Conservation (phyloP, 129 eudicot species). For the Flaveria sonorensis region DNA sequence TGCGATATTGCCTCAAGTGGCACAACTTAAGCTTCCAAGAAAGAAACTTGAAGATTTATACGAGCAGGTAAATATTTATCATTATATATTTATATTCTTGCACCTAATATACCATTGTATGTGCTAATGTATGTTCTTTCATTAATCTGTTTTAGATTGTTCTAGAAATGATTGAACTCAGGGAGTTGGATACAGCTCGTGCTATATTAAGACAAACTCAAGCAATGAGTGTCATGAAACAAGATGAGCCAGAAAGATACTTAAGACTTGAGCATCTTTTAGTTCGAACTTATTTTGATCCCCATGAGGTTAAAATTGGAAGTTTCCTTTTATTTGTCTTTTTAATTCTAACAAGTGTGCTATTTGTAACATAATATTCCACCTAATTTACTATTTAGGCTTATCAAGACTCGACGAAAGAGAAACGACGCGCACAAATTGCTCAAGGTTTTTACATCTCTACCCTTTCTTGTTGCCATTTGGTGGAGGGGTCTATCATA, state of each 20-base stretch:
- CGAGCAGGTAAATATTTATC: conserved; percentile 63
- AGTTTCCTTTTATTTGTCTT: neutral
- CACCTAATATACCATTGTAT: neutral
- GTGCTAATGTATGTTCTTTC: conserved; percentile 16
- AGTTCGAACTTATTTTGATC: conserved; percentile 99
- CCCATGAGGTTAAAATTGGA: conserved; percentile 65
- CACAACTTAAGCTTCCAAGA: conserved; percentile 94
- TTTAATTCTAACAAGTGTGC: neutral
- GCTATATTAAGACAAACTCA: conserved; percentile 97
- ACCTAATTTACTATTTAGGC: conserved; percentile 46
- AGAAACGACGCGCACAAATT: conserved; percentile 90
- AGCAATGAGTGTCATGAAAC: conserved; percentile 98
- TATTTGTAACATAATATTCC: conserved; percentile 12
- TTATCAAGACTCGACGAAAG: conserved; percentile 95
- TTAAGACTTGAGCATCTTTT: conserved; percentile 92
- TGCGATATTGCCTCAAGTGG: conserved; percentile 88
- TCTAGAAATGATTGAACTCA: conserved; percentile 97
- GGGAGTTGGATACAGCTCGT: conserved; percentile 95
- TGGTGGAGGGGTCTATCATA: neutral
- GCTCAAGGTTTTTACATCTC: conserved; percentile 65
- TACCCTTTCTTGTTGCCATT: neutral
- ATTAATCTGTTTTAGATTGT: conserved; percentile 59
- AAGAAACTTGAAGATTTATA: conserved; percentile 89
- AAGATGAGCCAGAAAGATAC: conserved; percentile 96
- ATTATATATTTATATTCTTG: neutral